Evolutionary conservation across 352 stramenopile species (phyloP), one percentile per base, ranked within the genome.

Genomic region (Phytophthora fragariae): DNA sequence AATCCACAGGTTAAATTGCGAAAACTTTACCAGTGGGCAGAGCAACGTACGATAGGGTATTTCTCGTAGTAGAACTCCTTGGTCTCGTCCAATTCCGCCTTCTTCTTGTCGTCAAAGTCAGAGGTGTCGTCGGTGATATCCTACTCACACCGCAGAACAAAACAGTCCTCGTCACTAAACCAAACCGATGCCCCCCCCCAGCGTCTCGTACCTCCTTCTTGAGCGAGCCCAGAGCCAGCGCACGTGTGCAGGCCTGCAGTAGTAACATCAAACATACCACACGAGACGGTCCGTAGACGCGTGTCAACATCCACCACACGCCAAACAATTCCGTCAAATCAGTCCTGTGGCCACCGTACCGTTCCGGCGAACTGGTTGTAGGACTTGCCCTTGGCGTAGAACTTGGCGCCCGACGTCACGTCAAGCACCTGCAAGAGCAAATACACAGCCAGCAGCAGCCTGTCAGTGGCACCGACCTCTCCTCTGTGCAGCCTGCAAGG

Each of bases 61-160:
- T 95, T 95, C 63, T 91, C 85, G 72, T 89, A 85, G 77, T 95
- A 95, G 58, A 94, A 95, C 53, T 76, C 71, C 44, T 86, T 81
- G n/a, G 84, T 95, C 62, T 91, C 82, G 15, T 83, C 75, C 46
- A 93, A 72, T 46, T 92, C 86, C 66, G 86, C 75, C 31, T 65
- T 63, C 57, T 92, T 80, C 41, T 87, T 86, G 9, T 91, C 82
- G 19, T 81, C 73, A 24, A 95, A 92, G 72, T 92, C 86, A 60
- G 80, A 84, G 19, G 84, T 58, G 57, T 94, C 84, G 74, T 95
- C 88, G 57, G 44, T 90, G 52, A 95, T 85, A 58, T 95, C 88
- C 82, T 94, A 60, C 39, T 44, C 21, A 44, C 19, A 59, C 24
- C 35, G 46, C 21, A 15, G 17, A 46, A 46, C 15, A 46, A 46